phyloP scores from a whole-genome alignment of 129 eudicot species.

The Centrapalus pauciflorus region DNA sequence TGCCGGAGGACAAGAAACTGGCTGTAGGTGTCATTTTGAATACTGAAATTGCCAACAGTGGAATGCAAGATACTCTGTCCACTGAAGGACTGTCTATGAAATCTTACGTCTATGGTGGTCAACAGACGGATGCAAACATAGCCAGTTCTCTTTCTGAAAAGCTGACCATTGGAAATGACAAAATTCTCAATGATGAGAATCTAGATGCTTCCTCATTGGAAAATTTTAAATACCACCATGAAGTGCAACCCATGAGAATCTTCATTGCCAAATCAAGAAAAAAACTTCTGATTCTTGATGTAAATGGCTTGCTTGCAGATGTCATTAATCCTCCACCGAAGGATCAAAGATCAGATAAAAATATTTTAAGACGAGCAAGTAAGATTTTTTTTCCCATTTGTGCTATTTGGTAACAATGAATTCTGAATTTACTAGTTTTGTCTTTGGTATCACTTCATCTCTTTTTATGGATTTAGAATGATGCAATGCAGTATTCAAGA shows the following conservation, averaged over 20 bases:
- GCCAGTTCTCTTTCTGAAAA: slow-evolving; percentile 16
- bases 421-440: background rate
- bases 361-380: slow-evolving; percentile 69
- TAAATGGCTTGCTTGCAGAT: slow-evolving; percentile 86
- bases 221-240: too few species aligned
- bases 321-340: slow-evolving; percentile 68
- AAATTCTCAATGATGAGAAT: slow-evolving; percentile 5
- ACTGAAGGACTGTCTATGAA: background rate
- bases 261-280: slow-evolving; percentile 27
- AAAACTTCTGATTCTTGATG: slow-evolving; percentile 81
- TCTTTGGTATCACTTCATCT: background rate
- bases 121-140: background rate
- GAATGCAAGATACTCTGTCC: background rate
- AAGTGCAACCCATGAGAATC: slow-evolving; percentile 7
- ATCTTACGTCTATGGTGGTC: background rate
- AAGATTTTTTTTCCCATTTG: slow-evolving; percentile 25
- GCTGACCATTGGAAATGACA: slow-evolving; percentile 3
- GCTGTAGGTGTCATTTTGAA: background rate
- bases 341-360: slow-evolving; percentile 48
- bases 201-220: background rate
- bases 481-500: slow-evolving; percentile 34
- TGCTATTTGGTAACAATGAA: slow-evolving; percentile 3
- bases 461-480: background rate
- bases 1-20: slow-evolving; percentile 1
- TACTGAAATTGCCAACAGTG: background rate